Conservation (phyloP, 139 green algal genomes). For the Eudorina sp. region DNA sequence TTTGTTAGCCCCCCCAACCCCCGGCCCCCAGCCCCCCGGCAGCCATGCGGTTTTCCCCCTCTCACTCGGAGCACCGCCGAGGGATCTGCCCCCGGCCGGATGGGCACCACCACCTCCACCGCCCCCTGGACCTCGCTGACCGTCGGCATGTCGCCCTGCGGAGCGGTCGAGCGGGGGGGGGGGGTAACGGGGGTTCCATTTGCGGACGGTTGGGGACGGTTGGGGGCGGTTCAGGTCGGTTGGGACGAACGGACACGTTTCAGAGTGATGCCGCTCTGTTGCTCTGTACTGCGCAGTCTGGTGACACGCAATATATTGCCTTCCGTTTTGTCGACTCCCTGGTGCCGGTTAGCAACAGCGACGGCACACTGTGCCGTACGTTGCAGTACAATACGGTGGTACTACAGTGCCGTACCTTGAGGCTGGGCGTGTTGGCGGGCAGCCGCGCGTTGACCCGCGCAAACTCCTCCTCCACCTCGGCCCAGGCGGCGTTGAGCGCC, state of each 20-base stretch:
- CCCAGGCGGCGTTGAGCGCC: conserved; percentile 11
- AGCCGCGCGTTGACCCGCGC: conserved; percentile 38
- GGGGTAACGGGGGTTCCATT: neutral
- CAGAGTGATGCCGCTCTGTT: too few species aligned
- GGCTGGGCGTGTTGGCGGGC: conserved; percentile 6
- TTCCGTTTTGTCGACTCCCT: too few species aligned
- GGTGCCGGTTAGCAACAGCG: too few species aligned
- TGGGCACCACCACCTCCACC: conserved; percentile 50
- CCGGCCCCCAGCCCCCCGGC: too few species aligned
- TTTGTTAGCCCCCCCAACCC: too few species aligned
- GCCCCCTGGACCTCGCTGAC: conserved; percentile 4
- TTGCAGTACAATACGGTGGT: too few species aligned
- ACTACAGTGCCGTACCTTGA: conserved; percentile 26
- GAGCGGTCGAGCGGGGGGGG: neutral
- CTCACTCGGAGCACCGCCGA: conserved; percentile 40
- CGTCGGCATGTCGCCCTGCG: conserved; percentile 5
- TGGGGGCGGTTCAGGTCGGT: neutral
- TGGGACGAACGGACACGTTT: too few species aligned
- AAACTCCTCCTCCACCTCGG: conserved; percentile 47
- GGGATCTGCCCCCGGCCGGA: conserved; percentile 32
- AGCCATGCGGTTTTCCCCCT: too few species aligned
- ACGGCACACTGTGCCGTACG: neutral
- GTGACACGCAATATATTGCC: too few species aligned
- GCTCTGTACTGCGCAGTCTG: too few species aligned
- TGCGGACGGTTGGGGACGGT: too few species aligned